Evolutionary conservation across 2,329 filamentous ascomycete genomes (phyloP), one percentile per base, ranked within the genome.

Genomic region (Juglanconis oblonga): DNA sequence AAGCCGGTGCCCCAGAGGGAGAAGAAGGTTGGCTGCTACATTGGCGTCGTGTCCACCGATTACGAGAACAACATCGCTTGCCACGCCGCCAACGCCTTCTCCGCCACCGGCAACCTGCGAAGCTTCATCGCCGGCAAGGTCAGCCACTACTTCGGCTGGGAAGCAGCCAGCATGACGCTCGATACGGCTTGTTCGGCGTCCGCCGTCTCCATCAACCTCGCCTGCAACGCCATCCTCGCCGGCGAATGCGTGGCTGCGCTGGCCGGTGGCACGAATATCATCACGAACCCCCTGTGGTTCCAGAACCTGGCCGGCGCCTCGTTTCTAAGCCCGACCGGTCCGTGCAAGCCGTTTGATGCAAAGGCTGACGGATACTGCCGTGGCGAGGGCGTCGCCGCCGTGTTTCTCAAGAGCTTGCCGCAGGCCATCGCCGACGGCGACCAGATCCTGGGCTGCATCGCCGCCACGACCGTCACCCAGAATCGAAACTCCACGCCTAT

Each of bases 291-390:
- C 3, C 54, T 62, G 3, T 63, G 62, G 35, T 66, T 62, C 59
- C 60, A 66, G 45, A 65, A 69, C 44, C 61, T 71, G 5, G 64
- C 63, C 10, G 62, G 42, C 1, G 79, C 72, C 2, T 67, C 68
- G 2, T 72, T 74, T 38, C 65, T 72, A 0, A 72, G 68, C 54
- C 63, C 66, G 1, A 70, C 69, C 0, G 73, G 73, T 0, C 64
- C 68, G 52, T 73, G 68, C 57, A 72, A 71, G 59, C 64, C 73
- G 0, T 75, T 73, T 50, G 72, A 73, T 32, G 62, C 56, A 0
- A 17, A 32, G 1, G 71, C 67, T 3, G 75, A 81, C 59, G 83
- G 83, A 0, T 86, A 84, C 61, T 81, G 76, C 7, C 72, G 81
- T 3, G 81, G 75, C 0, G 83, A 86, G 52, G 82, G 77, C 0